A percentile compares a stretch with the other conserved stretches of the same genome.
Conservation (phyloP, 768 basidiomycete genomes). For the Trametes cubensis region DNA sequence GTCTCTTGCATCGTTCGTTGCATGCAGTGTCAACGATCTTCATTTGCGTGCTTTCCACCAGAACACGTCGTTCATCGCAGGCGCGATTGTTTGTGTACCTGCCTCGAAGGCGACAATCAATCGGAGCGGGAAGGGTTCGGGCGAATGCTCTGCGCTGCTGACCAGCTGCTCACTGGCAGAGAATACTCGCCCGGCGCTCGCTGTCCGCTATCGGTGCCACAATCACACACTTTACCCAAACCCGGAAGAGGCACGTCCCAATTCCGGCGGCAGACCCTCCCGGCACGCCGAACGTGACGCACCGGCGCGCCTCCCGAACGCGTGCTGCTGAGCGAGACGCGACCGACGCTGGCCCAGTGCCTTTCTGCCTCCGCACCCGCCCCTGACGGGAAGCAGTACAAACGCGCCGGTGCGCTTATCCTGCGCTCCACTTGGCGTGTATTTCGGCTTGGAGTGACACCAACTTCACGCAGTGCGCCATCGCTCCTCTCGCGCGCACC, state of each 20-base stretch:
- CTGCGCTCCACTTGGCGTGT: conserved; percentile 1
- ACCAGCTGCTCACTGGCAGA: no score
- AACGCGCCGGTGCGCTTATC: background rate
- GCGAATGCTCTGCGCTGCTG: conserved; percentile 5
- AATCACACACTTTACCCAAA: conserved; percentile 13
- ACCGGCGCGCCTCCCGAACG: background rate
- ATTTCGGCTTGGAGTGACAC: background rate
- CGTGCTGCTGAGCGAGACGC: background rate
- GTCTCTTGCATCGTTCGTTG: background rate
- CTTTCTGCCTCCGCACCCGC: background rate
- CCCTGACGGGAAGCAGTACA: background rate
- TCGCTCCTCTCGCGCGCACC: background rate
- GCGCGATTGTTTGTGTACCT: background rate
- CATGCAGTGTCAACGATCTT: background rate
- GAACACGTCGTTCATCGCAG: conserved; percentile 2
- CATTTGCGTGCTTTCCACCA: background rate
- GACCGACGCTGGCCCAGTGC: background rate
- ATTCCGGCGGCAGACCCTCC: background rate
- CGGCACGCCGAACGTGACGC: background rate
- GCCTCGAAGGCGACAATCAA: background rate
- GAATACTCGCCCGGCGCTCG: background rate
- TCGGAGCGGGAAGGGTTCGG: background rate
- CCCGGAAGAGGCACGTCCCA: background rate
- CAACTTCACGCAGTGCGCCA: background rate
- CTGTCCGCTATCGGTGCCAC: conserved; percentile 14